Evolutionary conservation across 1,139 yeast genomes (phyloP), one percentile per base, ranked within the genome.

Genomic region (Saccharomyces pastorianus): DNA sequence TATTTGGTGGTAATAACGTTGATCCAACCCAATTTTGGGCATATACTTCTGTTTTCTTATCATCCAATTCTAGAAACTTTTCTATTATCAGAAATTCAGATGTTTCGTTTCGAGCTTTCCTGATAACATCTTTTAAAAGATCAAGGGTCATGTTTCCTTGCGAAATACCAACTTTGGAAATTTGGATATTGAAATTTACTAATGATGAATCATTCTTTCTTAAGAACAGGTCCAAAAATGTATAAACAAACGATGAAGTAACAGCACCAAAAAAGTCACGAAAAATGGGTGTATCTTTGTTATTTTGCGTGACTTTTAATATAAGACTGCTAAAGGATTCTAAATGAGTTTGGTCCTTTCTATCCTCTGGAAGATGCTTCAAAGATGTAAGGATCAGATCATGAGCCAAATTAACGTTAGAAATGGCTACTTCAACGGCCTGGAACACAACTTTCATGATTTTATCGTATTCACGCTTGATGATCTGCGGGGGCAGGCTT

Each of bases 11-110:
- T n/a, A 64, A 49, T 8, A 62, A 48, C 50, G 56, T 59, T 7
- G 67, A 59, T 7, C 67, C 63, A 25, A 65, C 56, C 61, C 64
- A 57, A 51, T 66, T 64, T 1, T 58, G 57, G 13, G 59, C 56
- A 41, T 63, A 65, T 7, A 44, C 42, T 27, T 48, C 54, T n/a
- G 57, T 55, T 6, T 29, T 7, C 8, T 41, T 28, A 50, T 64
- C 60, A 0, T 55, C 50, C 6, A 56, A 42, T 6, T 52, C 51
- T 46, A 63, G 47, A 49, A 65, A 59, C 7, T 50, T 55, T 14
- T 59, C 59, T 11, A 58, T 55, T 2, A 62, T 49, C 25, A 53
- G 28, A 23, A 61, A 48, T 47, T 63, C 66, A 2, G 64, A 57
- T 3, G 57, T n/a, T n/a, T 29, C 49, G 9, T 47, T 53, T 44